These are phyloP conservation scores for Calonectria leucothoes DNA, from an alignment of 2,329 filamentous ascomycete genomes.

Conservation along the genomic window DNA sequence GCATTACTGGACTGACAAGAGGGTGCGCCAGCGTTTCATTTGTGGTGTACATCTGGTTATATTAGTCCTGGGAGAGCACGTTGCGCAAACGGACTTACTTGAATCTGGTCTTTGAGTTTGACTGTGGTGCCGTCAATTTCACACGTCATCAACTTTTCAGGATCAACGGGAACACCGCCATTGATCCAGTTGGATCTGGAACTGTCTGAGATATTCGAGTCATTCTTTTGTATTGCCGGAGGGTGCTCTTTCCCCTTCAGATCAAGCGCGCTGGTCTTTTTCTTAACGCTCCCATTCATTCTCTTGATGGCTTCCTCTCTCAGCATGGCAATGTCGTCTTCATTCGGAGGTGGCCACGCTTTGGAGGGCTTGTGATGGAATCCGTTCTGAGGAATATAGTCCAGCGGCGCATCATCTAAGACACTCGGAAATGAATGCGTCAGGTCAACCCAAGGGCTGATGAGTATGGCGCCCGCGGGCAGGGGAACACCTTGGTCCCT, in stretches of 20 bases:
- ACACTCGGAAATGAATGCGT: slow-evolving; percentile 96
- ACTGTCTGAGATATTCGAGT: slow-evolving; percentile 25
- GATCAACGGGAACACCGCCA: slow-evolving; percentile 41
- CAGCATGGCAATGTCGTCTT: slow-evolving; percentile 74
- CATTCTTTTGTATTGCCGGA: slow-evolving; percentile 43
- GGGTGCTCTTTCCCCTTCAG: slow-evolving; percentile 49
- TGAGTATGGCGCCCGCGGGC: slow-evolving; percentile 88
- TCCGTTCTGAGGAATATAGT: slow-evolving; percentile 89
- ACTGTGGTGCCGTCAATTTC: slow-evolving; percentile 77
- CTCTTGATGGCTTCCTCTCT: slow-evolving; percentile 62
- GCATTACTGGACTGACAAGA: slow-evolving; percentile 87
- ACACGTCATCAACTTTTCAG: slow-evolving; percentile 66
- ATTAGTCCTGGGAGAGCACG: slow-evolving; percentile 14
- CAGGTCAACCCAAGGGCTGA: slow-evolving; percentile 96
- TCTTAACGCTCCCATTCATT: slow-evolving; percentile 39
- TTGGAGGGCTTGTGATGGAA: slow-evolving; percentile 91
- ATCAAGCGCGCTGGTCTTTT: slow-evolving; percentile 32
- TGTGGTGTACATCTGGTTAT: slow-evolving; percentile 75
- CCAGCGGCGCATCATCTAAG: slow-evolving; percentile 75
- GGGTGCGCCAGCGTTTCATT: slow-evolving; percentile 90
- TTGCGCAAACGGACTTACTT: slow-evolving; percentile 63
- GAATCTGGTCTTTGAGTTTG: slow-evolving; percentile 90
- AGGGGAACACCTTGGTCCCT: slow-evolving; percentile 86
- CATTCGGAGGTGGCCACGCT: slow-evolving; percentile 92
- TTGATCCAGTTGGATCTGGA: slow-evolving; percentile 42